Conservation (phyloP, 495 filamentous ascomycete species). For the Aspergillus leporis region DNA sequence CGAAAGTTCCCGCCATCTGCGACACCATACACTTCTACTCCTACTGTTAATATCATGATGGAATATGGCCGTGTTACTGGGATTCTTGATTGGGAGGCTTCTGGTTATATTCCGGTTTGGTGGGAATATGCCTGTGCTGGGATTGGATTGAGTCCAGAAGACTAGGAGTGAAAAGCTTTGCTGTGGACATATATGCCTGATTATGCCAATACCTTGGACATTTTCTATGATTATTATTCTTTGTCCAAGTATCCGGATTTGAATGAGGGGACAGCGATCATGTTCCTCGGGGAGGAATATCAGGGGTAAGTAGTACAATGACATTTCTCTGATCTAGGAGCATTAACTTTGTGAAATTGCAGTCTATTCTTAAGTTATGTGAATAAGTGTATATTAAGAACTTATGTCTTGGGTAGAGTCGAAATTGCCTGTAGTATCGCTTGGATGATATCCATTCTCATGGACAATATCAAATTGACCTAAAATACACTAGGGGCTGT, state of each 20-base stretch:
- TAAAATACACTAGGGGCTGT: too few relatives aligned
- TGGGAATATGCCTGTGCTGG: slow-evolving; percentile 29
- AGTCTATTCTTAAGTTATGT: too few relatives aligned
- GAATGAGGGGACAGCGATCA: background rate
- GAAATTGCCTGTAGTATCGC: too few relatives aligned
- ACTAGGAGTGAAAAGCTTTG: slow-evolving; percentile 24
- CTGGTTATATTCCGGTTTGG: slow-evolving; percentile 36
- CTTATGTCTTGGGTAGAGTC: too few relatives aligned
- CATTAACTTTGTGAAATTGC: too few relatives aligned
- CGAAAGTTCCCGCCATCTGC: slow-evolving; percentile 25
- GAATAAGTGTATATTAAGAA: too few relatives aligned
- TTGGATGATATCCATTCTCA: too few relatives aligned
- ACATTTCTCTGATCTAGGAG: too few relatives aligned
- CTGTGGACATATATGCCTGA: slow-evolving; percentile 27
- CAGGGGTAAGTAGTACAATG: too few relatives aligned
- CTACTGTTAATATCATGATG: slow-evolving; percentile 36
- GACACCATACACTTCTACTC: slow-evolving; percentile 31
- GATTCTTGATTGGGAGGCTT: slow-evolving; percentile 36
- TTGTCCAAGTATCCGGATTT: slow-evolving; percentile 4
- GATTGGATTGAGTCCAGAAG: slow-evolving; percentile 12
- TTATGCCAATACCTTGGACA: slow-evolving; percentile 14
- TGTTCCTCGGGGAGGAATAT: background rate
- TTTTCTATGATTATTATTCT: slow-evolving; percentile 16
- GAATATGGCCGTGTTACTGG: slow-evolving; percentile 23
- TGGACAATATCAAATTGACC: too few relatives aligned